Base-by-base conservation (phyloP, 768 basidiomycete genomes). In the Mycena belliarum region DNA sequence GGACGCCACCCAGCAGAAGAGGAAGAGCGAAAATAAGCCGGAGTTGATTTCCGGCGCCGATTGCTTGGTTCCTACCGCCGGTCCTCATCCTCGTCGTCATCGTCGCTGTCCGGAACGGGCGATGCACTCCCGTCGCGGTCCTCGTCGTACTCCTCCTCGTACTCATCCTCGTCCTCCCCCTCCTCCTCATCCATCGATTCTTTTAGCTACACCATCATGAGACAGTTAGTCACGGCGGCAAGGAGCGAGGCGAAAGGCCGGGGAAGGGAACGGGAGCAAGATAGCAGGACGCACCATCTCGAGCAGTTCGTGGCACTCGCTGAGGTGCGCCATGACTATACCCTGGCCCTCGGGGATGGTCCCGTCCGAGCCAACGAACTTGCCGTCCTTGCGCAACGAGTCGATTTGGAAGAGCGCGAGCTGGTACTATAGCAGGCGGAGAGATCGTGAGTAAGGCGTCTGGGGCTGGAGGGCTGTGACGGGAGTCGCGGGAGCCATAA, bases 331-430 rank as follows among this genome's bases (percentile, higher is more conserved):
- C 81, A 94, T 94, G 51, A 98, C 82, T 65, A 96, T 93, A 15
- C 93, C 96, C 70, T 98, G 96, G 3, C 96, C 96, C 71, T 98
- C 96, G 1, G 96, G 96, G 63, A 98, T 84, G 25, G 81, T 77
- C 1, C 96, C 95, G 65, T 97, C 95, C 18, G 83, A 79, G 23
- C 93, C 91, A 24, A 95, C 75, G 67, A 98, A 98, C 67, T 91
- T 94, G 40, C 96, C 97, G 59, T 99, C 97, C 71, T 87, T 88
- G 43, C 95, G 82, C 77, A 97, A 77, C 0, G 87, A 88, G 71
- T 98, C 96, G 63, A 98, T 96, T 76, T 98, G 95, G 72, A 95
- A 91, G 44, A 96, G 77, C 11, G 93, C 95, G 16, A 96, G 82
- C 76, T 96, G 95, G 75, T 97, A 97, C 92, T 94, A 59, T 46